phyloP scores from a whole-genome alignment of 2,329 filamentous ascomycete species.

The Penicillium sp. region DNA sequence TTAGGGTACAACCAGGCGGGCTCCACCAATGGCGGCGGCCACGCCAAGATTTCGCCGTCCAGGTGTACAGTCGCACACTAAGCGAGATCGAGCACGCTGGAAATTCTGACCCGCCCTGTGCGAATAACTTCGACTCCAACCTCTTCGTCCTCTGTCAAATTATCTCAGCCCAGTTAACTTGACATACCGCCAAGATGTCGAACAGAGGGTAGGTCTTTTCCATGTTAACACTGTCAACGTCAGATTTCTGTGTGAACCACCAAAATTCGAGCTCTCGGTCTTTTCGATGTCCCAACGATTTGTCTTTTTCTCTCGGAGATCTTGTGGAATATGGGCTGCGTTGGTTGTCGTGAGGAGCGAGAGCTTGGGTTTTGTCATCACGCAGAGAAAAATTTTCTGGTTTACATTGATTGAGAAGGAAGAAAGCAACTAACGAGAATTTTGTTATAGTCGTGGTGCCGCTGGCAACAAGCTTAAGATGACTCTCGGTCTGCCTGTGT shows the following conservation, averaged over 20 bases:
- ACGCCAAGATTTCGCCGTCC: slow-evolving; percentile 41
- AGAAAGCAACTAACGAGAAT: slow-evolving; percentile 10
- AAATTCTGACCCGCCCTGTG: slow-evolving; percentile 29
- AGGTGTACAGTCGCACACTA: slow-evolving; percentile 30
- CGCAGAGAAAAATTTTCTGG: neutral
- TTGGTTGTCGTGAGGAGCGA: slow-evolving; percentile 15
- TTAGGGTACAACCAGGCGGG: slow-evolving; percentile 30
- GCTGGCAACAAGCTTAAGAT: slow-evolving; percentile 99
- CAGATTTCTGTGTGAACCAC: neutral
- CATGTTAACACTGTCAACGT: neutral
- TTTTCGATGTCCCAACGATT: neutral
- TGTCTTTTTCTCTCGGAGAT: neutral
- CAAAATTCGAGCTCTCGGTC: neutral
- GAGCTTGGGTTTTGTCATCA: slow-evolving; percentile 3
- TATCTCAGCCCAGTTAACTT: slow-evolving; percentile 30
- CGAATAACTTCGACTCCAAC: slow-evolving; percentile 24
- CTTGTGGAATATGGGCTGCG: neutral
- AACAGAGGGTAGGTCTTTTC: slow-evolving; percentile 45
- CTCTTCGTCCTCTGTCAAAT: slow-evolving; percentile 31
- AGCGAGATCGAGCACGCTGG: slow-evolving; percentile 34
- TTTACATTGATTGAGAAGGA: neutral
- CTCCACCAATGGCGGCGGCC: slow-evolving; percentile 21
- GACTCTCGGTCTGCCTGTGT: slow-evolving; percentile 99
- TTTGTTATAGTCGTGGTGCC: slow-evolving; percentile 62
- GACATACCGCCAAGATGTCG: slow-evolving; percentile 48